Evolutionary conservation across 2,329 filamentous ascomycete genomes (phyloP).

Genomic region (Fusarium sp.): DNA sequence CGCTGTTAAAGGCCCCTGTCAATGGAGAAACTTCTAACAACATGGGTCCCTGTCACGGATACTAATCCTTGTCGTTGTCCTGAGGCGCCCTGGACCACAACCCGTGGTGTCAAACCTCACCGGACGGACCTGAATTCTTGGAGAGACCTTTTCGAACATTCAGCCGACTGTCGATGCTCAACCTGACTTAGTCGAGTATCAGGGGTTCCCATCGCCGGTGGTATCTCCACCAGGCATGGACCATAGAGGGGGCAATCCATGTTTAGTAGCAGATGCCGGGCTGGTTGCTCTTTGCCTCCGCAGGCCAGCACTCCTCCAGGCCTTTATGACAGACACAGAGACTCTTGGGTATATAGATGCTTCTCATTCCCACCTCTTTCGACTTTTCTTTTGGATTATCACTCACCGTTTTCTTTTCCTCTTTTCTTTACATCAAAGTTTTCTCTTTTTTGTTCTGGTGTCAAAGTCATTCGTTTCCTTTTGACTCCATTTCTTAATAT

Average conservation of each 20-base stretch:
- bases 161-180: conserved; percentile 25
- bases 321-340: conserved; percentile 2
- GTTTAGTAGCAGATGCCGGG: conserved; percentile 36
- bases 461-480: conserved; percentile 69
- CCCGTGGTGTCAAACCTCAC: conserved; percentile 37
- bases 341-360: conserved; percentile 44
- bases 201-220: conserved; percentile 31
- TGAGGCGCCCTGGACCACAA: conserved; percentile 36
- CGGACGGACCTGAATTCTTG: conserved; percentile 33
- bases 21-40: conserved; percentile 7
- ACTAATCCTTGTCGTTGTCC: conserved; percentile 17
- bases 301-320: conserved; percentile 2
- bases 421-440: conserved; percentile 37
- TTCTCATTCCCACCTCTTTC: conserved; percentile 35
- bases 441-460: conserved; percentile 42
- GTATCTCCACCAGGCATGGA: conserved; percentile 33
- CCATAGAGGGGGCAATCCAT: conserved; percentile 20
- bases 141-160: conserved; percentile 17
- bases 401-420: conserved; percentile 42
- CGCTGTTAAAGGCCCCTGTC: conserved; percentile 30
- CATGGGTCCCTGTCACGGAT: conserved; percentile 16
- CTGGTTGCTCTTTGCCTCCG: conserved; percentile 32
- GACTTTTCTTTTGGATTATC: conserved; percentile 33
- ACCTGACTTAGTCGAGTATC: conserved; percentile 10
- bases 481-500: conserved; percentile 49